Conservation (phyloP, 2,329 filamentous ascomycete species). For the Orbilia blumenaviensis region DNA sequence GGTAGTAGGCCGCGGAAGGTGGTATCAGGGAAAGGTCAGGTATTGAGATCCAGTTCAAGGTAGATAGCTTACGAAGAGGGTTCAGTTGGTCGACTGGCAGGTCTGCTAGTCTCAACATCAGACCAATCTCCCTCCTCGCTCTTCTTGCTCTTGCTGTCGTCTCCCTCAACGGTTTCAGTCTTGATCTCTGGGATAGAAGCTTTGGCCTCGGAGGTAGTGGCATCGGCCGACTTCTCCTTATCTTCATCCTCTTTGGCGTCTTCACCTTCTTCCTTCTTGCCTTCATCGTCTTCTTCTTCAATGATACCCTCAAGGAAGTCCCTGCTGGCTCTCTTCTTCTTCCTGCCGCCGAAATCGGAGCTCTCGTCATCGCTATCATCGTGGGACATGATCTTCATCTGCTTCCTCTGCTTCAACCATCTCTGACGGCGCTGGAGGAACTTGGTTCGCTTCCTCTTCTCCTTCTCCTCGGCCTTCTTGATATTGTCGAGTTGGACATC, state of each 20-base stretch:
- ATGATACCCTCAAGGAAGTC: conserved; percentile 43
- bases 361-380: conserved; percentile 54
- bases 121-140: conserved; percentile 54
- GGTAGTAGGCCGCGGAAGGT: background rate
- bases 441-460: conserved; percentile 56
- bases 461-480: conserved; percentile 56
- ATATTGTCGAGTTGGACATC: conserved; percentile 55
- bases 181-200: conserved; percentile 31
- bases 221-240: too few relatives aligned
- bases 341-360: conserved; percentile 17
- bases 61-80: conserved; percentile 20
- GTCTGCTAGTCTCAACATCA: conserved; percentile 52
- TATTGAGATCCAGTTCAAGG: background rate
- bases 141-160: conserved; percentile 54
- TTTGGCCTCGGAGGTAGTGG: background rate
- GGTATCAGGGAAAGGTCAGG: too few relatives aligned
- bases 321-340: conserved; percentile 33
- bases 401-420: conserved; percentile 56
- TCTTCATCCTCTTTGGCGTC: conserved; percentile 24
- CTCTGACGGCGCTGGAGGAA: conserved; percentile 56
- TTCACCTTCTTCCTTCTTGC: conserved; percentile 32
- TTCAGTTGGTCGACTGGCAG: conserved; percentile 46
- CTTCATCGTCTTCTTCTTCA: conserved; percentile 53
- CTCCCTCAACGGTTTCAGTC: conserved; percentile 35
- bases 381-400: conserved; percentile 39